Evolutionary conservation across 2,329 filamentous ascomycete genomes (phyloP), one percentile per base, ranked within the genome.

Genomic region (Diplodia sapinea): DNA sequence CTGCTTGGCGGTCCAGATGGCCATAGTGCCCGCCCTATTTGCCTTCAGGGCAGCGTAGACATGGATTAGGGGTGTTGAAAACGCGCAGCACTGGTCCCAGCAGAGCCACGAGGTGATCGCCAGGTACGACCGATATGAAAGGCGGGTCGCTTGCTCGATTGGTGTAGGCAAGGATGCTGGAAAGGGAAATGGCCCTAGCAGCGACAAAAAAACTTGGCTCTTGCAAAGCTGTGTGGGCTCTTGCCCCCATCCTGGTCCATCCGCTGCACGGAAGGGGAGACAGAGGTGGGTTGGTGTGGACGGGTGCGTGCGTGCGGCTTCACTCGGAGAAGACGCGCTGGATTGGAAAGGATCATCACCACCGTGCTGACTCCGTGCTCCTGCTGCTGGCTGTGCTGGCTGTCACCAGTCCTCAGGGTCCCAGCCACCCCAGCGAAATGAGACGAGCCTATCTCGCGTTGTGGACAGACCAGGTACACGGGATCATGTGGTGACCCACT

Each of bases 51-150:
- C 59, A 63, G 47, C n/a, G 40, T 33, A 51, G 59, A 63, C 59
- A 63, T 63, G 59, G 43, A 51, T 63, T 47, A 38, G 17, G 43
- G 59, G 20, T 59, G 57, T 29, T 51, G 59, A 47, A n/a, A 50
- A n/a, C 17, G 57, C 57, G 31, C 29, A 17, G 40, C 38, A 51
- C 59, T 51, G 59, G 59, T 63, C 47, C 59, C 59, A 31, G 59
- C 29, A 63, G 59, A 38, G 65, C 65, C 65, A 67, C 65, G 65
- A 67, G 65, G 65, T 38, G 65, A 67, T 67, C 65, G 55, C 49
- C 65, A 67, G 65, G 65, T 61, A 67, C 65, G 47, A 50, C 43
- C 38, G 55, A 66, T 66, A 59, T 66, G 52, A 66, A 66, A 66
- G 54, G 51, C 54, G 64, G 64, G 54, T 56, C 64, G 17, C 17